Conservation (phyloP, 2,329 filamentous ascomycete genomes). For the Arthrobotrys sinensis region DNA sequence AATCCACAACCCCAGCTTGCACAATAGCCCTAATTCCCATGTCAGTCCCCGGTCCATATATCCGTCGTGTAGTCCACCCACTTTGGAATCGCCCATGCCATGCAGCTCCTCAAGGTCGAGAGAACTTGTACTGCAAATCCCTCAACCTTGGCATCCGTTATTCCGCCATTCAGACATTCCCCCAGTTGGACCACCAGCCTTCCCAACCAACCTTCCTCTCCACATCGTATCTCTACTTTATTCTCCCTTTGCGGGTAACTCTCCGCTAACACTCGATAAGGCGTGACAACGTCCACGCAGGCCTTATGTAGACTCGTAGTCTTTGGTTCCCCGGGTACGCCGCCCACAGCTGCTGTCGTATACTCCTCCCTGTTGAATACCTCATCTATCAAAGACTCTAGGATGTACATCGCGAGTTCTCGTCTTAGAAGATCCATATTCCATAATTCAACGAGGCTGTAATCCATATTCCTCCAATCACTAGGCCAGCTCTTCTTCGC, state of each 20-base stretch:
- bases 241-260: conserved; percentile 81
- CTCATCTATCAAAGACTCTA: conserved; percentile 94
- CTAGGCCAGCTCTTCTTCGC: conserved; percentile 93
- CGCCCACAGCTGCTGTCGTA: conserved; percentile 71
- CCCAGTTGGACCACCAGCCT: conserved; percentile 82
- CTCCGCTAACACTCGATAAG: conserved; percentile 80
- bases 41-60: conserved; percentile 4
- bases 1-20: conserved; percentile 78
- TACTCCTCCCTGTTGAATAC: conserved; percentile 92
- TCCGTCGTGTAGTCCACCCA: conserved; percentile 36
- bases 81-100: conserved; percentile 89
- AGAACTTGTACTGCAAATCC: conserved; percentile 82
- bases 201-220: conserved; percentile 87
- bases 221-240: conserved; percentile 79
- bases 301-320: conserved; percentile 88
- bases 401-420: conserved; percentile 86
- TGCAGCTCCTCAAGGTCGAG: conserved; percentile 81
- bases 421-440: conserved; percentile 76
- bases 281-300: conserved; percentile 94
- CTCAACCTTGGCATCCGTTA: conserved; percentile 77
- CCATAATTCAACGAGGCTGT: conserved; percentile 86
- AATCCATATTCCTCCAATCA: conserved; percentile 96
- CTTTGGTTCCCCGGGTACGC: conserved; percentile 74
- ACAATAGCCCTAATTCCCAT: conserved; percentile 74
- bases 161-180: conserved; percentile 78